A percentile compares a stretch with the other conserved stretches of the same genome.
Conservation (phyloP, 768 basidiomycete species). For the Dioszegia crocea region DNA sequence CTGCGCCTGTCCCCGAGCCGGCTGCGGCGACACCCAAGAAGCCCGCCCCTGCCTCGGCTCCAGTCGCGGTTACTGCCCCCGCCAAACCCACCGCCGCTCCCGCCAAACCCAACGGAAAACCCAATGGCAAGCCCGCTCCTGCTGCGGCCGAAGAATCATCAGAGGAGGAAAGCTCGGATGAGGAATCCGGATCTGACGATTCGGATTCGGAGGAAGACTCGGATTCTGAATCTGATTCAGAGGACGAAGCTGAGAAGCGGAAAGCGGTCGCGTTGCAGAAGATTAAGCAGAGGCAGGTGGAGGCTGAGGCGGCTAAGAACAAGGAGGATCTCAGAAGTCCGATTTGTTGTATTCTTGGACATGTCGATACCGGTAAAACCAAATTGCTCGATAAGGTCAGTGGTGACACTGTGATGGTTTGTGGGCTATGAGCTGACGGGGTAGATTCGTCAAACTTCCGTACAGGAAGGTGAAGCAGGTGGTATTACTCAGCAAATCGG, state of each 20-base stretch:
- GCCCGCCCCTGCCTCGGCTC: slow-evolving; percentile 24
- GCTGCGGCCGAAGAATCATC: slow-evolving; percentile 43
- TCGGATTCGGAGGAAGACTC: slow-evolving; percentile 34
- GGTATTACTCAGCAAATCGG: slow-evolving; percentile 99
- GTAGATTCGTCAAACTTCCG: slow-evolving; percentile 98
- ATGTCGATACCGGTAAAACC: slow-evolving; percentile 99
- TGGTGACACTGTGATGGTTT: not conserved
- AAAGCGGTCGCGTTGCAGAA: slow-evolving; percentile 83
- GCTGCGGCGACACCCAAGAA: slow-evolving; percentile 1
- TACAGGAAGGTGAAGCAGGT: slow-evolving; percentile 98
- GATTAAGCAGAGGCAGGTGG: slow-evolving; percentile 70
- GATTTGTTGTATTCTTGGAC: slow-evolving; percentile 97
- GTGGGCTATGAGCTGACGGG: not conserved
- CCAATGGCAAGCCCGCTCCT: slow-evolving; percentile 39
- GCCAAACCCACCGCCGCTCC: slow-evolving; percentile 25
- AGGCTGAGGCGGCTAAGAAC: slow-evolving; percentile 75
- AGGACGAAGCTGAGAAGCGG: slow-evolving; percentile 56
- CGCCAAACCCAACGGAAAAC: slow-evolving; percentile 18
- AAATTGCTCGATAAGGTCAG: slow-evolving; percentile 91
- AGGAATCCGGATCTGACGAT: slow-evolving; percentile 49
- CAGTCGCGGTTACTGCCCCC: slow-evolving; percentile 17
- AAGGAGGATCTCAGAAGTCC: slow-evolving; percentile 91
- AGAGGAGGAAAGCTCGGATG: slow-evolving; percentile 36
- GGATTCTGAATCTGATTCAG: slow-evolving; percentile 57
- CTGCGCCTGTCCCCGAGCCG: not conserved